Base-by-base conservation (phyloP, 495 filamentous ascomycete species). In the Hyaloscypha hepaticicola region DNA sequence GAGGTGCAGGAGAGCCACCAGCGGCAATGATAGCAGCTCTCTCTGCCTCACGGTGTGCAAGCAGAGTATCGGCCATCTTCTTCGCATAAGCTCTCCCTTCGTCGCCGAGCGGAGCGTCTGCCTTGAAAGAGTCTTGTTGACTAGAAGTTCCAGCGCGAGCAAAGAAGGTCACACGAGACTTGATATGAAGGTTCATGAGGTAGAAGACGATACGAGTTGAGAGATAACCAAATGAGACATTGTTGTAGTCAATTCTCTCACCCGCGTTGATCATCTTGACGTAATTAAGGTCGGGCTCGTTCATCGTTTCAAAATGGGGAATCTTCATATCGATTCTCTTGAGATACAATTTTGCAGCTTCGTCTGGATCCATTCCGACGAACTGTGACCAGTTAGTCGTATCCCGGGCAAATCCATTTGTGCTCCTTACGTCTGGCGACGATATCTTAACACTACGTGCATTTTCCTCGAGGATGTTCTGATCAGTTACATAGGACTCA, bases 201-300 rank as follows among this genome's bases (percentile, higher is more conserved):
- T 97, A 99, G 76, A 98, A 98, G 48, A 99, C 93, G 61, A 99
- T 98, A 49, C 95, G 85, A 72, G 98, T 90, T 21, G 92, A 94
- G 33, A 99, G 83, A 73, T 98, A 99, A 29, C 92, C 92, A 75
- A 98, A 98, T 70, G 87, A 90, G 72, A 93, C 90, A 68, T 97
- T 97, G 79, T 98, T 99, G 69, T 97, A 90, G 62, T 90, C 87
- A 61, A 98, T 85, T 53, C 88, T 80, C 74, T 96, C 87, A n/a
- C 96, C 96, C 8, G 96, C 96, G 71, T 99, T 98, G 69, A 96
- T 96, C 93, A 99, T 96, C 85, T 97, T 98, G 81, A 98, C 92
- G 73, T 92, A 99, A 72, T 97, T 97, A 61, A 98, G 80, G 64
- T 97, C 92, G 29, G 83, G 80, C 72, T 98, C 95, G 68, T 93